Base-by-base conservation (phyloP, 805 yeast genomes). In the Groenewaldozyma salmanticensis region DNA sequence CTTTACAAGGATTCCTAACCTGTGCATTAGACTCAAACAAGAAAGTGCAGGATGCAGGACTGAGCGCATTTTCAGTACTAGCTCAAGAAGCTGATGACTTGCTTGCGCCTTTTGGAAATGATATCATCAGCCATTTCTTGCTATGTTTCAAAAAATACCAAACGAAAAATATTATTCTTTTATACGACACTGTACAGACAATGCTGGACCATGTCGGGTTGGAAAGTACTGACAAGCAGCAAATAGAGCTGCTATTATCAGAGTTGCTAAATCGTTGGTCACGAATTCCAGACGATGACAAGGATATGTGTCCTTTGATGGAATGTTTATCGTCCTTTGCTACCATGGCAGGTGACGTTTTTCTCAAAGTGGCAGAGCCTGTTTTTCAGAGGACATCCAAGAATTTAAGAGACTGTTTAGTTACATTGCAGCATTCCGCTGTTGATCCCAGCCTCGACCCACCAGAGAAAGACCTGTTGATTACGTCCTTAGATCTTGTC, bases 311-410 rank as follows among this genome's bases (percentile, higher is more conserved):
- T 90, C 94, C 96, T 4, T 67, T 92, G 48, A 65, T 92, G 45
- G 97, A 90, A 60, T 88, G 97, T 62, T 72, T 92, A 74, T 84
- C 96, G 3, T 76, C 87, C 16, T 82, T 92, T 27, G 94, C 96
- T 9, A 87, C 95, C 1, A 74, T 87, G 2, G 64, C 88, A 45
- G 94, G 95, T 18, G 85, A 81, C 47, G 59, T 74, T 21, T 90
- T 90, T 66, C 83, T 87, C 4, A 95, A 94, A 4, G 86, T 78
- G 66, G 96, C 97, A 0, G 71, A 81, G 7, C 82, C 88, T 5
- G 90, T 88, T 7, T 92, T 85, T 57, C 74, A 74, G 53, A 70
- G 97, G 50, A 85, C 94, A 1, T 63, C 77, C 39, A 68, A 76
- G 42, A 83, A 92, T 35, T 65, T 92, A 38, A 64, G 73, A 21